Percentiles rank a stretch among this genome's conserved stretches.
Conservation (phyloP, 192 early-diverging fungal species). For the Phlyctochytrium planicorne region DNA sequence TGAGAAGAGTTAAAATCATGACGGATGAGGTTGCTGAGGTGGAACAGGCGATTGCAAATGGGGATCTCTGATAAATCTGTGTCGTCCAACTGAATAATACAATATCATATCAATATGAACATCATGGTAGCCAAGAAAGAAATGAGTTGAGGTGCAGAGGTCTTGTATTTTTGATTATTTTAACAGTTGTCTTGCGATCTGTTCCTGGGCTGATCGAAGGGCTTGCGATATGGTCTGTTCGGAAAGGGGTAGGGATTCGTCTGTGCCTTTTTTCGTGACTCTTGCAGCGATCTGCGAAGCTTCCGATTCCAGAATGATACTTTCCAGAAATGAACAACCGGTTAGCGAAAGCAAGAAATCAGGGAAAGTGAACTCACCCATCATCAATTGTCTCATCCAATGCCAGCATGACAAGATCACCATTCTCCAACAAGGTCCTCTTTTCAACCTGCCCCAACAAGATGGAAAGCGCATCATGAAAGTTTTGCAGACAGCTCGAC, state of each 20-base stretch:
- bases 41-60: slow-evolving; percentile 55
- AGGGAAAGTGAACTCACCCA: slow-evolving; percentile 54
- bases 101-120: too few relatives aligned
- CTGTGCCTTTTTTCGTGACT: slow-evolving; percentile 43
- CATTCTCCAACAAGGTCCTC: slow-evolving; percentile 82
- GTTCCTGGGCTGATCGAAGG: slow-evolving; percentile 44
- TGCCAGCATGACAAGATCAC: slow-evolving; percentile 86
- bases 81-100: too few relatives aligned
- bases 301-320: slow-evolving; percentile 50
- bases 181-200: slow-evolving; percentile 42
- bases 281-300: slow-evolving; percentile 41
- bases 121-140: too few relatives aligned
- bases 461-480: slow-evolving; percentile 81
- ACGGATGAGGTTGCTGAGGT: slow-evolving; percentile 74
- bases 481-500: slow-evolving; percentile 69
- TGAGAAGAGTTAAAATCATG: slow-evolving; percentile 73
- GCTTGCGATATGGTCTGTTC: slow-evolving; percentile 52
- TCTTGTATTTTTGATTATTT: slow-evolving; percentile 23
- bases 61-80: slow-evolving; percentile 16
- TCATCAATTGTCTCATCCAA: slow-evolving; percentile 96
- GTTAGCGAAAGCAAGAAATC: not conserved
- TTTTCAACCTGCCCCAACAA: slow-evolving; percentile 90
- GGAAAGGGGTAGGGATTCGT: slow-evolving; percentile 31
- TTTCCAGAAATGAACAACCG: slow-evolving; percentile 7
- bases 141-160: too few relatives aligned